A percentile compares a stretch with the other conserved stretches of the same genome.
These are phyloP conservation scores for Moricandia moricandioides DNA, from an alignment of 345 rosid genomes.

Conservation along the genomic window DNA sequence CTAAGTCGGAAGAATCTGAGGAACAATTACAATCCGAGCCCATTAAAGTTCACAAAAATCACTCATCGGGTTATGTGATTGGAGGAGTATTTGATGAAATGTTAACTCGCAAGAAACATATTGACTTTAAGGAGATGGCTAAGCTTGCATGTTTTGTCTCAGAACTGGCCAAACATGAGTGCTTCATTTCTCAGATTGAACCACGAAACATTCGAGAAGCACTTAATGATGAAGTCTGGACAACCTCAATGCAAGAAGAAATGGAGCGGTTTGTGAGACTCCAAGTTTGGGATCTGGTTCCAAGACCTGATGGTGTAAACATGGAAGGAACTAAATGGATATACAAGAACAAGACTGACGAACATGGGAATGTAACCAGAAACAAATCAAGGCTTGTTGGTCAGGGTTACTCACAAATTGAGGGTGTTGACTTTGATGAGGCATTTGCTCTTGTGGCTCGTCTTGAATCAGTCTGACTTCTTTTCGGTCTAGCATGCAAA, in stretches of 20 bases:
- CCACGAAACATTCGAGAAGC: not conserved
- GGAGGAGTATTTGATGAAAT: not conserved
- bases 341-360: not conserved
- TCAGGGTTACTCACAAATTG: not conserved
- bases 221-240: not conserved
- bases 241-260: not conserved
- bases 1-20: not conserved
- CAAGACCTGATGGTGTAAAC: not conserved
- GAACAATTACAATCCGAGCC: not conserved
- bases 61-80: not conserved
- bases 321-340: not conserved
- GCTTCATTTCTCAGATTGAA: not conserved
- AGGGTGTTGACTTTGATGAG: not conserved
- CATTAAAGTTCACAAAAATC: not conserved
- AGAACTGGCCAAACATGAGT: not conserved
- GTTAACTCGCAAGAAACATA: not conserved
- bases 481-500: not conserved
- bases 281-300: not conserved
- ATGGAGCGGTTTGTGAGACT: not conserved
- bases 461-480: not conserved
- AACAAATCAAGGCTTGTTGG: not conserved
- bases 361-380: not conserved
- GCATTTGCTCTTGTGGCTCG: not conserved
- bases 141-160: not conserved
- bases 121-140: not conserved